phyloP scores from a whole-genome alignment of 164 flowering plant species.

The Amborella trichopoda region DNA sequence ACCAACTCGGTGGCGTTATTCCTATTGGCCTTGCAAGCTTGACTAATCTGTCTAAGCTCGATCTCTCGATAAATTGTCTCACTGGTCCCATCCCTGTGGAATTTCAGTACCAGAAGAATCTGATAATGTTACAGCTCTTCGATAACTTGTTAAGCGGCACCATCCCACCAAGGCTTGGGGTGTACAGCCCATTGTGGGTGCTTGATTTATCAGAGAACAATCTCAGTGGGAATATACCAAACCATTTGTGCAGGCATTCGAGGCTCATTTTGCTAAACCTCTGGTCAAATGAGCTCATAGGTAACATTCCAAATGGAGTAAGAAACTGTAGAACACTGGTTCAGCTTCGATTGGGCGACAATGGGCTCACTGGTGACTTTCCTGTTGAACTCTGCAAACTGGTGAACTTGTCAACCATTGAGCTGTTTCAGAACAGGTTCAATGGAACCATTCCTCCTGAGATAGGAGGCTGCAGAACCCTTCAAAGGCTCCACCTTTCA shows the following conservation, averaged over 20 bases:
- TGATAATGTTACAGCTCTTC: constrained; percentile 53
- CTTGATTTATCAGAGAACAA: constrained; percentile 55
- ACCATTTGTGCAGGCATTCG: constrained; percentile 34
- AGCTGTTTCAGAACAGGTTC: constrained; percentile 47
- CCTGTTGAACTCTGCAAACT: constrained; percentile 50
- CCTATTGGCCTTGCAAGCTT: constrained; percentile 43
- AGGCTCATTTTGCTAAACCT: constrained; percentile 43
- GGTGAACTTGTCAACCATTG: constrained; percentile 48
- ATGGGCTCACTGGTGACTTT: constrained; percentile 48
- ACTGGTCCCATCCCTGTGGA: constrained; percentile 53
- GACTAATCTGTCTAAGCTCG: constrained; percentile 42
- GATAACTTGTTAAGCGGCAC: constrained; percentile 40
- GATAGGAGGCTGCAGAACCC: constrained; percentile 12
- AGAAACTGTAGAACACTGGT: constrained; percentile 36
- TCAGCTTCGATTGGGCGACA: constrained; percentile 41
- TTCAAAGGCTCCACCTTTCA: constrained; percentile 15
- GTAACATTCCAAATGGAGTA: constrained; percentile 45
- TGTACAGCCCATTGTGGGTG: constrained; percentile 48
- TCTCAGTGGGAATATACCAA: constrained; percentile 52
- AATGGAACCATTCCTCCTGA: constrained; percentile 48
- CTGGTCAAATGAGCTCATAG: constrained; percentile 40
- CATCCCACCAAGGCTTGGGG: constrained; percentile 59
- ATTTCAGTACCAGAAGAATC: constrained; percentile 37
- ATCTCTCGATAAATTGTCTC: constrained; percentile 54
- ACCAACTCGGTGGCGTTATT: constrained; percentile 49